Conservation (phyloP, 2,329 filamentous ascomycete species). For the Fusarium brachygibbosum region DNA sequence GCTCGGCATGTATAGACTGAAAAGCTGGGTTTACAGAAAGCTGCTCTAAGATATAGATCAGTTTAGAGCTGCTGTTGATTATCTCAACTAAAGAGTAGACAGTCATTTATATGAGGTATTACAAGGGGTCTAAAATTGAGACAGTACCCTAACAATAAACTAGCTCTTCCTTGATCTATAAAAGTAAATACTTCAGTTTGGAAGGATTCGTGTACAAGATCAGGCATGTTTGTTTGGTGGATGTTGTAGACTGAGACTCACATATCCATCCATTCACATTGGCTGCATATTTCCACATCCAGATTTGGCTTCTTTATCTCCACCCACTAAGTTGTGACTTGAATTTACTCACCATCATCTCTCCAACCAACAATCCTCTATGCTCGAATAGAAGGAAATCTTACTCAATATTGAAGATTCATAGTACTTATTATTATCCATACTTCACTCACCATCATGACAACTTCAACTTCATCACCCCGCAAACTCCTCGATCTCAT, state of each 20-base stretch:
- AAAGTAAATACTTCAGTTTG: neutral
- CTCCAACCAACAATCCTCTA: no score
- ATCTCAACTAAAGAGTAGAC: neutral
- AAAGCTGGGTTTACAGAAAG: slow-evolving; percentile 52
- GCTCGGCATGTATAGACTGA: slow-evolving; percentile 52
- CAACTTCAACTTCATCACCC: slow-evolving; percentile 19
- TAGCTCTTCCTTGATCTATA: no score
- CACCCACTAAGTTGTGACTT: neutral
- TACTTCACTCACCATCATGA: slow-evolving; percentile 20
- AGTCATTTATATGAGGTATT: neutral
- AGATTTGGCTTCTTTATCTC: neutral
- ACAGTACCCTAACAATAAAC: neutral
- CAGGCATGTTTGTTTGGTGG: neutral
- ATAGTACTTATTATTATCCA: neutral
- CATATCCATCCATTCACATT: slow-evolving; percentile 5
- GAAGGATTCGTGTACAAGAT: neutral
- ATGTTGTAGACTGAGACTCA: neutral
- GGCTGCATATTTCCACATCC: slow-evolving; percentile 29
- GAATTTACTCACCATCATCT: neutral
- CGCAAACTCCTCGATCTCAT: slow-evolving; percentile 56
- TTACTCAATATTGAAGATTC: no score
- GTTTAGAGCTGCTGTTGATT: neutral
- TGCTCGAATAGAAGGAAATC: neutral
- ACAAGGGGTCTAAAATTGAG: neutral
- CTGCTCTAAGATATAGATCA: neutral